Percentiles rank a stretch among this genome's conserved stretches.
Evolutionary conservation across 164 flowering plant species (phyloP).

Genomic region (Liriodendron chinense): DNA sequence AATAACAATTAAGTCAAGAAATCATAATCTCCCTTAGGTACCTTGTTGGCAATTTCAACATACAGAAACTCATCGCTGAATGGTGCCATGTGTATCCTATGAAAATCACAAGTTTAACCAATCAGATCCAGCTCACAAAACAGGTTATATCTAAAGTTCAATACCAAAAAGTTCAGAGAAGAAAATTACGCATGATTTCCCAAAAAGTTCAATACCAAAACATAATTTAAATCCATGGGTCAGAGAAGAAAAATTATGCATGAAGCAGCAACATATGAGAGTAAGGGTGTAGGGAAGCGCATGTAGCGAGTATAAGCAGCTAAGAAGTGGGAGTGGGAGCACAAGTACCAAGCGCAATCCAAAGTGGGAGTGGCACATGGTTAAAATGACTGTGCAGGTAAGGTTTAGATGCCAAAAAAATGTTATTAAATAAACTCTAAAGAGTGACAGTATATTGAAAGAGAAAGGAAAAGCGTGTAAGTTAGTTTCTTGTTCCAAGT

Average conservation of each 20-base stretch:
- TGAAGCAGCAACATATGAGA: neutral
- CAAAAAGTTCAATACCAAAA: neutral
- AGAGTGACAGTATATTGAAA: too few relatives aligned
- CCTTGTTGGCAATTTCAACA: constrained; percentile 97
- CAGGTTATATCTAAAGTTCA: neutral
- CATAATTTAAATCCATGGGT: neutral
- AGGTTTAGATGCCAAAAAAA: neutral
- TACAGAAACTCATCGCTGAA: constrained; percentile 92
- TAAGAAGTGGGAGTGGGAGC: too few relatives aligned
- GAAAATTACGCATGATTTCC: neutral
- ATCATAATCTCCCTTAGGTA: constrained; percentile 18
- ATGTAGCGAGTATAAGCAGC: neutral
- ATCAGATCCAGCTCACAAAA: constrained; percentile 5
- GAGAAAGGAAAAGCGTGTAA: too few relatives aligned
- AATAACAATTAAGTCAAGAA: neutral
- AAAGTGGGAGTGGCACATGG: too few relatives aligned
- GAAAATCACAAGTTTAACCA: constrained; percentile 12
- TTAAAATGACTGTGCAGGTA: neutral
- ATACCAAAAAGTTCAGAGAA: neutral
- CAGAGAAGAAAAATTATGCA: neutral
- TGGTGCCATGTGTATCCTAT: constrained; percentile 98
- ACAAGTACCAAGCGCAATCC: too few relatives aligned
- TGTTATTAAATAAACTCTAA: too few relatives aligned
- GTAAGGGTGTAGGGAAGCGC: neutral
- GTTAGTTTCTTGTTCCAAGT: too few relatives aligned